Base-by-base conservation (phyloP, 441 rosid genomes). In the Pelargonium fulgidum region DNA sequence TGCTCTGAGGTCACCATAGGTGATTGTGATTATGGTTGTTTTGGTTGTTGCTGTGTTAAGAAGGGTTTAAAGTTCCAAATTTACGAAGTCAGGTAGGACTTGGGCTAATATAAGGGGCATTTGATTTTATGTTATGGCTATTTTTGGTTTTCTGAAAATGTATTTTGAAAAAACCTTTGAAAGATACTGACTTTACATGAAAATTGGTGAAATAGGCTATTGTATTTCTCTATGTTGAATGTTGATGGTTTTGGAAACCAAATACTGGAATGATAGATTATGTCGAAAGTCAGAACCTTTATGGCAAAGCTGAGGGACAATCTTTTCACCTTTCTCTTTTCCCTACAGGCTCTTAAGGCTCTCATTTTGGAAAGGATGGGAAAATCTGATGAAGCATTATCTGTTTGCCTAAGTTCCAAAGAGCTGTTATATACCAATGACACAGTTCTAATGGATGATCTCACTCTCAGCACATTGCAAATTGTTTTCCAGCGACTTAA, bases 401-500 rank as follows among this genome's bases (percentile, higher is more conserved):
- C 92, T 1, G 79, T 87, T 64, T 86, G 95, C 73, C 80, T 86
- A 76, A 81, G 72, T 69, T 92, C 99, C 4, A 95, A 87, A 74
- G 97, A 92, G 76, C 79, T 88, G 68, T 80, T 95, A 26, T 83
- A 83, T 66, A 81, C 85, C 78, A 87, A 87, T 64, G 97, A 95
- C 65, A 75, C 95, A 0, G 69, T 84, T 22, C 74, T 92, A 77
- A 88, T 89, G 92, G 99, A 95, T 83, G 99, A 95, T 79, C 93
- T 92, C 74, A 95, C 97, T 68, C 99, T 95, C 70, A 92, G 98
- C 75, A 95, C 99, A 2, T 71, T 95, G 75, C 98, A 92, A 70
- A 89, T 86, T 76, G 99, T 92, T 64, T 87, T 92, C 75, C 97
- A 95, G 79, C 88, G 97, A 20, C 97, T 92, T 7, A 92, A 91